Conservation (phyloP, 306 rosid species). For the Rosa multiflora region DNA sequence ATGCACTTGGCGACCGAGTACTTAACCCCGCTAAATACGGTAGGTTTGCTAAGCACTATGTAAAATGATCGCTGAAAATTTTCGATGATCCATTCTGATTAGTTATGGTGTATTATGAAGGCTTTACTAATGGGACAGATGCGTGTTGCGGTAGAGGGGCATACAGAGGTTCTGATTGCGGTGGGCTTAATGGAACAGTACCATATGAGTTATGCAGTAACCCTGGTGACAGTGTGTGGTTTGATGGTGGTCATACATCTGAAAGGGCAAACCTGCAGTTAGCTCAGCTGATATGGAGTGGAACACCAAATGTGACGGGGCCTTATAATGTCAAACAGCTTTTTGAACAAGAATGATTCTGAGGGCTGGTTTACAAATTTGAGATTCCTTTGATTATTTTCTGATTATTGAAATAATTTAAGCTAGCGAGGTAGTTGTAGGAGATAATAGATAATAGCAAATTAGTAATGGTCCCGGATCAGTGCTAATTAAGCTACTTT, state of each 20-base stretch:
- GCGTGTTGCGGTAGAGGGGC: background rate
- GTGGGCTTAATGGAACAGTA: constrained; percentile 29
- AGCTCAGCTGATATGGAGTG: constrained; percentile 30
- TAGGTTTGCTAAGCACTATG: constrained; percentile 11
- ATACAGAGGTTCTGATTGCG: constrained; percentile 12
- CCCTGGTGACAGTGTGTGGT: constrained; percentile 30
- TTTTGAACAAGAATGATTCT: constrained; percentile 3
- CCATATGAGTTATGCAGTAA: constrained; percentile 24
- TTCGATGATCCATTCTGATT: background rate
- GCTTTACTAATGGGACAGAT: constrained; percentile 26
- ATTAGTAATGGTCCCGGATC: background rate
- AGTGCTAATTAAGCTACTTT: background rate
- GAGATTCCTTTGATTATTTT: background rate
- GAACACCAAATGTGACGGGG: constrained; percentile 16
- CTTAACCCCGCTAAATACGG: constrained; percentile 51
- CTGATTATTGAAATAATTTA: background rate
- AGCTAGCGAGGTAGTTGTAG: background rate
- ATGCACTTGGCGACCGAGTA: background rate
- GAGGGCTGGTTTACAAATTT: background rate
- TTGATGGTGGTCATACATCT: constrained; percentile 30
- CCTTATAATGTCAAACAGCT: constrained; percentile 33
- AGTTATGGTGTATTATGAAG: constrained; percentile 3
- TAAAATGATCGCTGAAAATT: background rate
- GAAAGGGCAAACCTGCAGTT: constrained; percentile 28
- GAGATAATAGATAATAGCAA: background rate